Evolutionary conservation across 108 stramenopile species (phyloP).

Genomic region (Schizochytrium sp.): DNA sequence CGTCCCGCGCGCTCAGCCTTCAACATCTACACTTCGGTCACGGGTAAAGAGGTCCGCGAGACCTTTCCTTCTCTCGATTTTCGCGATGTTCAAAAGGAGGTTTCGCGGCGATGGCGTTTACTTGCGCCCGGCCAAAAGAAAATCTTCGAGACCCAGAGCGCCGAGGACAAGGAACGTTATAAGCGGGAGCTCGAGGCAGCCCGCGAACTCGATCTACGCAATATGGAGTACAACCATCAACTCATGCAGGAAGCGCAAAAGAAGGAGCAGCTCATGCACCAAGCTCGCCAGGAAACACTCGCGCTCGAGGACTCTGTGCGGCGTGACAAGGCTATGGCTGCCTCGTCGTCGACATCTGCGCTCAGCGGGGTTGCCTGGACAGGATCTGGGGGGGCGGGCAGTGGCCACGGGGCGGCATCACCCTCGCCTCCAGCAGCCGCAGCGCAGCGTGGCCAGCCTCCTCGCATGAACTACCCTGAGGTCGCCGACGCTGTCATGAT

Average conservation of each 20-base stretch:
- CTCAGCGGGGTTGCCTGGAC: background rate
- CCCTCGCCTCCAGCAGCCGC: background rate
- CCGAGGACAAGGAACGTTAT: background rate
- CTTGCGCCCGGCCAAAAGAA: background rate
- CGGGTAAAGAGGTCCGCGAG: background rate
- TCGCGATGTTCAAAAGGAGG: background rate
- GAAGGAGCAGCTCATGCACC: background rate
- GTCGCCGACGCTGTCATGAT: background rate
- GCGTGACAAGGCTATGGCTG: background rate
- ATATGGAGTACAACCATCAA: background rate
- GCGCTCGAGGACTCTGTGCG: background rate
- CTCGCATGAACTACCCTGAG: background rate
- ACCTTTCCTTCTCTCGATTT: background rate
- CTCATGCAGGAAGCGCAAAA: background rate
- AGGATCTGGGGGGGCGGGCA: background rate
- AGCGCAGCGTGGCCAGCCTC: background rate
- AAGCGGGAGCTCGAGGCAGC: background rate
- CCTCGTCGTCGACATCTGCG: background rate
- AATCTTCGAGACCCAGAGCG: background rate
- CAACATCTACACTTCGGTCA: background rate
- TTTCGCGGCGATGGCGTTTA: background rate
- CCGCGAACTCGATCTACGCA: background rate
- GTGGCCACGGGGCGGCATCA: background rate
- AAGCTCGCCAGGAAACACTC: background rate
- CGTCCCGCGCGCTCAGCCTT: background rate